phyloP scores from a whole-genome alignment of 768 basidiomycete genomes.

The Termitomyces heimii region DNA sequence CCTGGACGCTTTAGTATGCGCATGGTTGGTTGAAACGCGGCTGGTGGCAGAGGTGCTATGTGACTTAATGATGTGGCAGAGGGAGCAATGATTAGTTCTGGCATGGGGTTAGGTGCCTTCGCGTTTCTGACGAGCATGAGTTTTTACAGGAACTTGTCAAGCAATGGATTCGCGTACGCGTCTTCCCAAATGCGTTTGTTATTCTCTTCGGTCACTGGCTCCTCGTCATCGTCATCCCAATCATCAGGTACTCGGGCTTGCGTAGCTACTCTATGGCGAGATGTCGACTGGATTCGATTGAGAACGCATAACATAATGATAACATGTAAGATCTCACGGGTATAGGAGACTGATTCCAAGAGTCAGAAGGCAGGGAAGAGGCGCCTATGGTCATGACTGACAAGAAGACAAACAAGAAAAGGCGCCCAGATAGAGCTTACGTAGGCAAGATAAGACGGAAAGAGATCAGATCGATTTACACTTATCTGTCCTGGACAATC shows the following conservation, averaged over 20 bases:
- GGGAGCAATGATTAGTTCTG: constrained; percentile 44
- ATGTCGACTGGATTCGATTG: constrained; percentile 8
- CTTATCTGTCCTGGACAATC: neutral
- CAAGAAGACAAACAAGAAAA: neutral
- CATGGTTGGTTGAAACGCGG: constrained; percentile 56
- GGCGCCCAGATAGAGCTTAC: constrained; percentile 3
- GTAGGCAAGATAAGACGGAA: constrained; percentile 10
- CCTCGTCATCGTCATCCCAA: constrained; percentile 24
- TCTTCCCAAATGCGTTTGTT: constrained; percentile 61
- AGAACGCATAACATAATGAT: neutral
- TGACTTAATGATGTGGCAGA: constrained; percentile 27
- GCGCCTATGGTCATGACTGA: constrained; percentile 10
- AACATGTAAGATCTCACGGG: constrained; percentile 9
- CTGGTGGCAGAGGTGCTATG: constrained; percentile 42
- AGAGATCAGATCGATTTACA: neutral
- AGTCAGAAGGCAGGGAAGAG: constrained; percentile 13
- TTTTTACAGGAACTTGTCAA: neutral
- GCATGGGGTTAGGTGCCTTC: constrained; percentile 60
- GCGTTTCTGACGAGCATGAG: constrained; percentile 38
- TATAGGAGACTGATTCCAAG: constrained; percentile 15
- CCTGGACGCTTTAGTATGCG: constrained; percentile 68
- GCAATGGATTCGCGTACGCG: constrained; percentile 45
- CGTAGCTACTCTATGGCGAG: constrained; percentile 4
- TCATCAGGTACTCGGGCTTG: constrained; percentile 17
- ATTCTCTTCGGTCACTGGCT: constrained; percentile 25